Evolutionary conservation across 305 asterid species (phyloP).

Genomic region (Plantago lanceolata): DNA sequence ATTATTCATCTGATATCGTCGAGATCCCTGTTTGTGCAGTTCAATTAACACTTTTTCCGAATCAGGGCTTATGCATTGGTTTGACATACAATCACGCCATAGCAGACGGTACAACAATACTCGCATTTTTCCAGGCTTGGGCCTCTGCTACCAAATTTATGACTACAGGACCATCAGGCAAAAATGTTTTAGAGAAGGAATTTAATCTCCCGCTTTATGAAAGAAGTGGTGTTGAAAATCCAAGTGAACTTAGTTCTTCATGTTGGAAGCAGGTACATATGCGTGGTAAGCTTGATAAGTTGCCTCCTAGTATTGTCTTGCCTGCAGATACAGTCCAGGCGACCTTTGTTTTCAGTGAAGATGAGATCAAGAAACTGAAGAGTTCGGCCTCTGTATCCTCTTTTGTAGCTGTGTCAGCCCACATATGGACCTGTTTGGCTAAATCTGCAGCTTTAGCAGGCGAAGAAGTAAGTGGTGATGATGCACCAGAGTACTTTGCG

Average conservation of each 20-base stretch:
- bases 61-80: conserved; percentile 10
- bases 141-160: background rate
- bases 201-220: background rate
- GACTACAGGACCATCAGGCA: too few relatives aligned
- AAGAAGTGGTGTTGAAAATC: background rate
- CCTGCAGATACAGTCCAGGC: conserved; percentile 20
- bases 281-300: background rate
- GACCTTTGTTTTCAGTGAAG: conserved; percentile 3
- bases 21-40: conserved; percentile 21
- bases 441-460: too few relatives aligned
- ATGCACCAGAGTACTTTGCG: conserved; percentile 23
- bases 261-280: background rate
- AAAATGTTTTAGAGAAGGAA: background rate
- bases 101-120: conserved; percentile 2
- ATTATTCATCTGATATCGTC: background rate
- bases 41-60: conserved; percentile 14
- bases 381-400: conserved; percentile 15
- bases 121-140: background rate
- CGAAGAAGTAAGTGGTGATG: conserved; percentile 17
- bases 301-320: background rate
- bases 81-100: conserved; percentile 1
- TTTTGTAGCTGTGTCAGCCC: conserved; percentile 18
- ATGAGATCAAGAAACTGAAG: conserved; percentile 23
- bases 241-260: conserved; percentile 1
- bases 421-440: conserved; percentile 29